A percentile compares a stretch with the other conserved stretches of the same genome.
These are phyloP conservation scores for Wickerhamiella australiensis DNA, from an alignment of 805 yeast genomes.

Conservation along the genomic window DNA sequence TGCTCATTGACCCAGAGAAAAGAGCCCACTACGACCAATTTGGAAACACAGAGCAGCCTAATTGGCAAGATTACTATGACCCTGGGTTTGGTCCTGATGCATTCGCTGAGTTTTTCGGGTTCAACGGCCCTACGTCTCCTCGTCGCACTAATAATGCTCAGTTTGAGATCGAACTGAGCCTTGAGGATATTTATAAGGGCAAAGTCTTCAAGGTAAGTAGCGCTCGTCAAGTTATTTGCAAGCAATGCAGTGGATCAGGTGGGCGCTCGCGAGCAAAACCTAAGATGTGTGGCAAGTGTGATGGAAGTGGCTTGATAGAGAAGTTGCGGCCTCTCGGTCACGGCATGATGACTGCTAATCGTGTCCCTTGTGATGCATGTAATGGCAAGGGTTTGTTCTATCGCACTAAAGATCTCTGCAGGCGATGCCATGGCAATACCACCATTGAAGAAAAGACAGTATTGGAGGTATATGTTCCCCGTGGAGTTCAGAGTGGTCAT, in stretches of 20 bases:
- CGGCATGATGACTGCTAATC: slow-evolving; percentile 57
- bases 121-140: slow-evolving; percentile 17
- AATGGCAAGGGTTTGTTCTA: slow-evolving; percentile 53
- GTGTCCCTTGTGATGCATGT: slow-evolving; percentile 54
- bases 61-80: slow-evolving; percentile 30
- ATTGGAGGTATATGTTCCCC: slow-evolving; percentile 62
- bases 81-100: slow-evolving; percentile 55
- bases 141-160: slow-evolving; percentile 52
- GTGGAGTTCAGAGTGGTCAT: slow-evolving; percentile 58
- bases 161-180: slow-evolving; percentile 49
- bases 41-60: slow-evolving; percentile 28
- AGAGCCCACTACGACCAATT: slow-evolving; percentile 30
- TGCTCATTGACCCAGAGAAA: slow-evolving; percentile 48
- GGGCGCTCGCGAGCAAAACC: slow-evolving; percentile 47
- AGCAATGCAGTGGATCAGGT: slow-evolving; percentile 65
- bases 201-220: slow-evolving; percentile 63
- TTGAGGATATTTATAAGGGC: slow-evolving; percentile 85
- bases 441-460: slow-evolving; percentile 53
- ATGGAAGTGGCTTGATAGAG: slow-evolving; percentile 55
- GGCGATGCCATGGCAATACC: slow-evolving; percentile 56
- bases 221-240: slow-evolving; percentile 61
- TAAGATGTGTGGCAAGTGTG: slow-evolving; percentile 51
- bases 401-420: slow-evolving; percentile 61
- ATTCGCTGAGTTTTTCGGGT: slow-evolving; percentile 58
- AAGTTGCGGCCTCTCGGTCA: slow-evolving; percentile 57